Evolutionary conservation across 371 early-diverging fungal genomes (phyloP).

Genomic region (Rhizomucor pusillus): DNA sequence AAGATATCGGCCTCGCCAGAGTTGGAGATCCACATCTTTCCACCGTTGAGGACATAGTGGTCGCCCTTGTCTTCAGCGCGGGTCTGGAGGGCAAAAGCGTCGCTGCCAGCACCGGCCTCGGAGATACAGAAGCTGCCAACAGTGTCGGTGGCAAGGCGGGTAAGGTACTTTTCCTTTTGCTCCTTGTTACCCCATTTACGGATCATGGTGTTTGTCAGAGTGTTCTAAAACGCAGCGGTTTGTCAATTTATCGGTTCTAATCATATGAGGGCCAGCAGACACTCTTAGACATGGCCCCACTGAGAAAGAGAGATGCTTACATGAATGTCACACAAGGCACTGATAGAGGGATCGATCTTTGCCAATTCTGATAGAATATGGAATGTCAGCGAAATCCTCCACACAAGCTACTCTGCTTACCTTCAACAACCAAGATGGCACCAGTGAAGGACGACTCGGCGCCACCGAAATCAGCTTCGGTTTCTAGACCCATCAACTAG

Average conservation of each 20-base stretch:
- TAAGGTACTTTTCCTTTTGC: conserved; percentile 82
- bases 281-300: too few species aligned
- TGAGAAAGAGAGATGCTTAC: too few species aligned
- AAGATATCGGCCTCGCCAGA: conserved; percentile 91
- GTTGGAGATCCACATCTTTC: conserved; percentile 93
- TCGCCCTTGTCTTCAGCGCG: conserved; percentile 89
- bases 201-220: conserved; percentile 92
- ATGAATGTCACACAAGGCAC: conserved; percentile 95
- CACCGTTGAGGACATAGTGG: conserved; percentile 88
- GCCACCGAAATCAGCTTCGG: conserved; percentile 78
- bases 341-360: conserved; percentile 92
- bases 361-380: conserved; percentile 77
- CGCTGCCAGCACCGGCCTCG: conserved; percentile 92
- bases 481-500: conserved; percentile 96
- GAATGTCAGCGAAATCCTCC: too few species aligned
- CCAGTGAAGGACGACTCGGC: conserved; percentile 87
- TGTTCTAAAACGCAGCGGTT: conserved; percentile 70
- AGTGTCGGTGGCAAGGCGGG: conserved; percentile 79
- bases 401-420: too few species aligned
- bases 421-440: conserved; percentile 89
- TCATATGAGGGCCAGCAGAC: neutral
- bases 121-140: conserved; percentile 95
- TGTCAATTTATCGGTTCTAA: conserved; percentile 13
- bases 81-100: conserved; percentile 97
- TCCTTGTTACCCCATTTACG: conserved; percentile 75